A percentile compares a stretch with the other conserved stretches of the same genome.
Evolutionary conservation across 2,329 filamentous ascomycete species (phyloP).

Genomic region (Nemania sp.): DNA sequence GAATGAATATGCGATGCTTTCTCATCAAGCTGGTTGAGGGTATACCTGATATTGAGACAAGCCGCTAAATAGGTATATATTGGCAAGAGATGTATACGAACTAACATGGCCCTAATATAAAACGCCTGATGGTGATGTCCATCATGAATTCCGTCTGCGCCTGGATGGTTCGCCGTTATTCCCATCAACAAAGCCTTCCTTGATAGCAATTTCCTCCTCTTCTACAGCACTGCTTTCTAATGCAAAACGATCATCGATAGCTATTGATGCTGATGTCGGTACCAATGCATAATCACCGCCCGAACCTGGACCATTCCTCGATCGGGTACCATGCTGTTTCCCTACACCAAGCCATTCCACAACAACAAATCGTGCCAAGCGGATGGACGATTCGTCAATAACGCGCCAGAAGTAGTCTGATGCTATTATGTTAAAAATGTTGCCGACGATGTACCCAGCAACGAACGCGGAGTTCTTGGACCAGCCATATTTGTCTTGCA

Average conservation of each 20-base stretch:
- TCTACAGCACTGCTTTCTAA: conserved; percentile 7
- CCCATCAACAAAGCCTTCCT: conserved; percentile 8
- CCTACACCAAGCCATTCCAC: conserved; percentile 21
- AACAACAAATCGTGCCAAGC: conserved; percentile 20
- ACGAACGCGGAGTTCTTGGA: conserved; percentile 22
- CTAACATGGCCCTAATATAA: background rate
- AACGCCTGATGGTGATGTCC: background rate
- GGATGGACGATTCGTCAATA: conserved; percentile 21
- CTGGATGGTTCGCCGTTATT: conserved; percentile 5
- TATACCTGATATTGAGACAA: conserved; percentile 4
- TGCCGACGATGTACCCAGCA: conserved; percentile 20
- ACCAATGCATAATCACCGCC: conserved; percentile 14
- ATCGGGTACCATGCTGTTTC: conserved; percentile 9
- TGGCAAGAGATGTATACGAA: conserved; percentile 3
- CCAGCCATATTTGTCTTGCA: conserved; percentile 20
- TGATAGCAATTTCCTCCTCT: conserved; percentile 19
- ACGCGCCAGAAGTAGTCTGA: conserved; percentile 24
- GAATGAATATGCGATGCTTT: conserved; percentile 5
- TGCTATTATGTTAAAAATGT: conserved; percentile 21
- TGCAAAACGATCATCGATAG: conserved; percentile 11
- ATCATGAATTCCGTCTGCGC: conserved; percentile 7
- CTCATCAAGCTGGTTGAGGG: background rate
- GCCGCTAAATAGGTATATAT: conserved; percentile 2
- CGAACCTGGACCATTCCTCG: conserved; percentile 12
- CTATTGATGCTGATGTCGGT: conserved; percentile 9